Conservation (phyloP, 2,329 filamentous ascomycete genomes). For the Acrodontium crateriforme region DNA sequence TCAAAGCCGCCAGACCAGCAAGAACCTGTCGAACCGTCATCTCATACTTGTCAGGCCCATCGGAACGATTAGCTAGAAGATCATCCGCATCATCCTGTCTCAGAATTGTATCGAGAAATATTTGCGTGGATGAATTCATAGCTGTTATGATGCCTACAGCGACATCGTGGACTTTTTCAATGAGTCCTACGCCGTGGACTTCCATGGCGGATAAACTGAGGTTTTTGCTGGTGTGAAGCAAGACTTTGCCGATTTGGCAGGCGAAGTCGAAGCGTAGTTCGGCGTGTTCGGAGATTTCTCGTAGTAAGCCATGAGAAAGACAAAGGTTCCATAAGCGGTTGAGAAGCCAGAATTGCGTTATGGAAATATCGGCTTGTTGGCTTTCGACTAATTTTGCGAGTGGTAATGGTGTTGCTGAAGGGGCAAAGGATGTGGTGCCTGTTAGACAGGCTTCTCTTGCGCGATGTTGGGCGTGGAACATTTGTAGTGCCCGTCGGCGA, state of each 20-base stretch:
- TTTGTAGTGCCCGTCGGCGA: slow-evolving; percentile 18
- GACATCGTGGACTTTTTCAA: slow-evolving; percentile 29
- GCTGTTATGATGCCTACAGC: slow-evolving; percentile 14
- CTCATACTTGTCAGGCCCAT: background rate
- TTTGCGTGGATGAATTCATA: slow-evolving; percentile 4
- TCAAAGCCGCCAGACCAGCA: background rate
- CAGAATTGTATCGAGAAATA: background rate
- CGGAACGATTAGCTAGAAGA: background rate
- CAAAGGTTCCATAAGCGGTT: slow-evolving; percentile 31
- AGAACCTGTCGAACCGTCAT: background rate
- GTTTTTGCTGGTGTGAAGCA: slow-evolving; percentile 23
- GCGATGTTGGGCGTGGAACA: slow-evolving; percentile 18
- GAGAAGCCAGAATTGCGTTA: slow-evolving; percentile 31
- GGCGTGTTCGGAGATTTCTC: slow-evolving; percentile 21
- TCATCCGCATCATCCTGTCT: background rate
- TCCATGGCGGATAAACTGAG: slow-evolving; percentile 26
- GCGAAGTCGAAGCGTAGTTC: slow-evolving; percentile 27
- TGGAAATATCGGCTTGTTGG: slow-evolving; percentile 29
- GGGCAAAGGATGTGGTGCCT: slow-evolving; percentile 27
- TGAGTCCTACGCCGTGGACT: slow-evolving; percentile 27
- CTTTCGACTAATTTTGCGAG: slow-evolving; percentile 20
- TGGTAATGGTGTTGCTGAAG: slow-evolving; percentile 16
- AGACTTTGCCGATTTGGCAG: slow-evolving; percentile 20
- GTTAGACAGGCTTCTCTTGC: slow-evolving; percentile 18
- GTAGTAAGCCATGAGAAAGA: slow-evolving; percentile 26